phyloP scores from a whole-genome alignment of 225 moss, liverwort and hornwort genomes.

The Pseudisothecium myosuroides region DNA sequence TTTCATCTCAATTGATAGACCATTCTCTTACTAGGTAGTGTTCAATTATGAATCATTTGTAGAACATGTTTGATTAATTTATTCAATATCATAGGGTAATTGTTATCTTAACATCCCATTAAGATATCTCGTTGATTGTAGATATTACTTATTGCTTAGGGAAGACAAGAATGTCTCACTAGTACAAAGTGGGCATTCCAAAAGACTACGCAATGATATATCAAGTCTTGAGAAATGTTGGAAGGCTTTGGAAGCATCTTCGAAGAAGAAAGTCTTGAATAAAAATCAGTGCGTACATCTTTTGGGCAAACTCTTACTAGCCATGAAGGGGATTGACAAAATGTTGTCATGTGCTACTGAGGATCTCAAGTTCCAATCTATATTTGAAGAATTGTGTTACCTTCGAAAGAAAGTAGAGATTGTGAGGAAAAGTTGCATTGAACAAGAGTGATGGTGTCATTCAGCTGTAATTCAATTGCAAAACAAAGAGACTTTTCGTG shows the following conservation, averaged over 20 bases:
- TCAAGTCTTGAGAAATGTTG: background rate
- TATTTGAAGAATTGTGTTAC: background rate
- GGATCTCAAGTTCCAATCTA: background rate
- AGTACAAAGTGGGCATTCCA: background rate
- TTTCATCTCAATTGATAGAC: too few relatives aligned
- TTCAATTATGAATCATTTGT: too few relatives aligned
- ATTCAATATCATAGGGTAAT: too few relatives aligned
- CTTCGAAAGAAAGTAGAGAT: background rate
- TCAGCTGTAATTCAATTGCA: background rate
- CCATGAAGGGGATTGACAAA: background rate
- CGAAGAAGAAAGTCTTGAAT: background rate
- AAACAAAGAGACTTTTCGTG: background rate
- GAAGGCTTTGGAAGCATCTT: background rate
- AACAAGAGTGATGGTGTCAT: background rate
- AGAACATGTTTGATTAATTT: too few relatives aligned
- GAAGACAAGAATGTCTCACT: background rate
- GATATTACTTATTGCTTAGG: background rate
- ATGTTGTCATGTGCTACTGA: background rate
- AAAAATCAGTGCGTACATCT: background rate
- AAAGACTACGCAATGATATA: background rate
- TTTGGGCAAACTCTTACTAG: background rate
- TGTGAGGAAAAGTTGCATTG: background rate
- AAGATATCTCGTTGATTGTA: too few relatives aligned
- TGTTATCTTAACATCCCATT: too few relatives aligned
- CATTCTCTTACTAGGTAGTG: too few relatives aligned